These are phyloP conservation scores for Pseudoneurospora amorphoporcata DNA, from an alignment of 495 filamentous ascomycete genomes.

Conservation along the genomic window DNA sequence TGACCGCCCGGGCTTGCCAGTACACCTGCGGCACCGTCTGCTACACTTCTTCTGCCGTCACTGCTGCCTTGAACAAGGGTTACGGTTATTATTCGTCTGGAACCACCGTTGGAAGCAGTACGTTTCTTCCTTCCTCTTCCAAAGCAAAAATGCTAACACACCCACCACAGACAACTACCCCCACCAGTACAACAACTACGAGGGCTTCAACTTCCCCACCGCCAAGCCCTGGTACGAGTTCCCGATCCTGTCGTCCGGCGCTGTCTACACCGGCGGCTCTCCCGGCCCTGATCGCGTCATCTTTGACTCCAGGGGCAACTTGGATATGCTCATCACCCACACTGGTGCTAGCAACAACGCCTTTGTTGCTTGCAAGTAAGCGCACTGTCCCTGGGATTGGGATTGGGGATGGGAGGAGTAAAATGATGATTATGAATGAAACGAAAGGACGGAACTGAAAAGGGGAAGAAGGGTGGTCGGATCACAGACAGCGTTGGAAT, in stretches of 20 bases:
- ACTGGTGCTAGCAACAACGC: slow-evolving; percentile 55
- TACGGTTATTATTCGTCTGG: slow-evolving; percentile 39
- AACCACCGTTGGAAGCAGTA: slow-evolving; percentile 28
- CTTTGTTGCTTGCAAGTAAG: slow-evolving; percentile 46
- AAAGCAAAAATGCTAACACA: not conserved
- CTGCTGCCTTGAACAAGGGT: slow-evolving; percentile 39
- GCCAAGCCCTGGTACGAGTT: slow-evolving; percentile 56
- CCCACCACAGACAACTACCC: slow-evolving; percentile 43
- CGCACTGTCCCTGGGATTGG: not conserved
- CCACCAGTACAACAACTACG: slow-evolving; percentile 64
- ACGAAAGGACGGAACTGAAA: not conserved
- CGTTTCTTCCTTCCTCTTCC: slow-evolving; percentile 1
- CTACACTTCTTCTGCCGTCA: slow-evolving; percentile 32
- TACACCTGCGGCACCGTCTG: slow-evolving; percentile 28
- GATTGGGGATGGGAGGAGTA: not conserved
- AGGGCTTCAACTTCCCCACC: slow-evolving; percentile 57
- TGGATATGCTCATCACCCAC: slow-evolving; percentile 56
- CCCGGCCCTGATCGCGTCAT: slow-evolving; percentile 66
- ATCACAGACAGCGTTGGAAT: not conserved
- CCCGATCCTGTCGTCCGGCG: slow-evolving; percentile 47
- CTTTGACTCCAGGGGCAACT: slow-evolving; percentile 43
- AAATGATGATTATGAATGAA: not conserved
- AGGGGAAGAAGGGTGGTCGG: not conserved
- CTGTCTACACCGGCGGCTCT: slow-evolving; percentile 50
- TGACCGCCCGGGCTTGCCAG: slow-evolving; percentile 23